A percentile compares a stretch with the other conserved stretches of the same genome.
Evolutionary conservation across 2,329 filamentous ascomycete genomes (phyloP).

Genomic region (Cadophora luteo-olivacea): DNA sequence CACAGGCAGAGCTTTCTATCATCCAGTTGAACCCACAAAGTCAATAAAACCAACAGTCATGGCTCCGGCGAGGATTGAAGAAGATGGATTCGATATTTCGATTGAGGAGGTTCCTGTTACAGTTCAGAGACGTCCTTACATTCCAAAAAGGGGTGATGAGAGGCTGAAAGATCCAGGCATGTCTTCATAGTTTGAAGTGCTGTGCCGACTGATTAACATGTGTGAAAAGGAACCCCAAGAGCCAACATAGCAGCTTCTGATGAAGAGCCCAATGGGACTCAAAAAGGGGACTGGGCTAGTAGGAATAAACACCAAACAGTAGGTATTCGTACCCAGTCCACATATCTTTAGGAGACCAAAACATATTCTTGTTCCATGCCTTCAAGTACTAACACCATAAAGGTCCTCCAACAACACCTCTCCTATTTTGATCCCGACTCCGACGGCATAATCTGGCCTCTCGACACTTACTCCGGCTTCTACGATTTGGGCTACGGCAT

Average conservation of each 20-base stretch:
- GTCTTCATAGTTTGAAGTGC: no score
- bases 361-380: no score
- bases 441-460: slow-evolving; percentile 56
- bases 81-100: slow-evolving; percentile 29
- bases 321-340: not conserved
- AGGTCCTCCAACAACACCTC: slow-evolving; percentile 59
- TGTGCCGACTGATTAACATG: no score
- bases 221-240: no score
- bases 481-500: slow-evolving; percentile 53
- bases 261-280: slow-evolving; percentile 46
- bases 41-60: not conserved
- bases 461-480: slow-evolving; percentile 57
- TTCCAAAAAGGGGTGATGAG: slow-evolving; percentile 17
- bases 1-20: slow-evolving; percentile 2
- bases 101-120: slow-evolving; percentile 28
- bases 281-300: slow-evolving; percentile 46
- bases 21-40: not conserved
- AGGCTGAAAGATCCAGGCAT: slow-evolving; percentile 24
- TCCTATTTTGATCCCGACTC: slow-evolving; percentile 58
- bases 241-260: no score
- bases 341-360: no score
- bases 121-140: slow-evolving; percentile 30
- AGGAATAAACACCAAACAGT: slow-evolving; percentile 48
- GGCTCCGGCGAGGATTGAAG: slow-evolving; percentile 24
- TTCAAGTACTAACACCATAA: not conserved